Percentiles rank a stretch among this genome's conserved stretches.
Conservation (phyloP, 2,329 filamentous ascomycete species). For the Ceratocystis colombiana region DNA sequence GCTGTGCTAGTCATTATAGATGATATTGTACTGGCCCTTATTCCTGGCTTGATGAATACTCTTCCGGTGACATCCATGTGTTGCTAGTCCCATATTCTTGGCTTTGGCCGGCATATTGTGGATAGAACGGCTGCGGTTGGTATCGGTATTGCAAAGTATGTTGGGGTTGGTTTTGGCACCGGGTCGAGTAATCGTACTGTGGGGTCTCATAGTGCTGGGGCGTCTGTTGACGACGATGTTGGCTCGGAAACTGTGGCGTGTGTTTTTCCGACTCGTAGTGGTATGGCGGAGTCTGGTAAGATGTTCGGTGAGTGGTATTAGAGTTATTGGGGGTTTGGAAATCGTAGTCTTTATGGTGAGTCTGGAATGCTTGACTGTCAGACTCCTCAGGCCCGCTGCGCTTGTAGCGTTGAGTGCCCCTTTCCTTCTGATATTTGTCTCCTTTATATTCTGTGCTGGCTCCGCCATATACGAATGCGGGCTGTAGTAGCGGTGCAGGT, state of each 20-base stretch:
- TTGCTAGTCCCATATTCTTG: neutral
- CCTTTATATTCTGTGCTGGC: neutral
- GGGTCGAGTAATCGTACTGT: neutral
- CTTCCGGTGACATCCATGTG: neutral
- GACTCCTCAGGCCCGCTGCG: neutral
- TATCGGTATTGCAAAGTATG: neutral
- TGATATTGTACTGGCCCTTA: neutral
- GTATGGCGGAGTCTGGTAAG: conserved; percentile 2
- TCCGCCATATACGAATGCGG: neutral
- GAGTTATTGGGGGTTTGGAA: neutral
- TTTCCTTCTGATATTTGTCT: neutral
- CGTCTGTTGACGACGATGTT: neutral
- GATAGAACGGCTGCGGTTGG: neutral
- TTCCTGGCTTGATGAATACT: neutral
- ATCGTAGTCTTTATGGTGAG: neutral
- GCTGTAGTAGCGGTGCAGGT: conserved; percentile 1
- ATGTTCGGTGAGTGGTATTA: neutral
- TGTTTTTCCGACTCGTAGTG: neutral
- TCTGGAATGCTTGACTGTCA: neutral
- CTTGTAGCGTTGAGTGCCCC: neutral
- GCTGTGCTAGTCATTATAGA: neutral
- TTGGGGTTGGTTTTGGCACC: neutral
- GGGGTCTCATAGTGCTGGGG: neutral
- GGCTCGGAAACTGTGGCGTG: neutral
- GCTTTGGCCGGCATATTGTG: neutral